Percentiles rank a stretch among this genome's conserved stretches.
These are phyloP conservation scores for Metschnikowia anglica DNA, from an alignment of 805 yeast genomes.

Conservation along the genomic window DNA sequence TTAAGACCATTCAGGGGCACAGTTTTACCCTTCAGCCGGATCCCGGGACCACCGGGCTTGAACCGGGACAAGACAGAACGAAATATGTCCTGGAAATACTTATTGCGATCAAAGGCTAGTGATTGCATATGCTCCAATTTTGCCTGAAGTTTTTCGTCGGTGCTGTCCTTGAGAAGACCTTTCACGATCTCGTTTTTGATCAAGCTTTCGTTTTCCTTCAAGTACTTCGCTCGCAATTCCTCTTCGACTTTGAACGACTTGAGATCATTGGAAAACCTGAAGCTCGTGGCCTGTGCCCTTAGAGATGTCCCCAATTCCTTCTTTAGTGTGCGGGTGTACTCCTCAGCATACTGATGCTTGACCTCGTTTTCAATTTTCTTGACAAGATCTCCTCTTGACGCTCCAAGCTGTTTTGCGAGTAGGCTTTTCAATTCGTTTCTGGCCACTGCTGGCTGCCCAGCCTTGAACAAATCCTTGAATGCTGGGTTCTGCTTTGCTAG, in stretches of 20 bases:
- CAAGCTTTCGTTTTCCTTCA: constrained; percentile 8
- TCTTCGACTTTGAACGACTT: constrained; percentile 9
- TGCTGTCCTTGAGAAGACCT: constrained; percentile 9
- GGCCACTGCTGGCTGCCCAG: not conserved
- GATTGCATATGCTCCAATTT: constrained; percentile 7
- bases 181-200: constrained; percentile 12
- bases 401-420: constrained; percentile 3
- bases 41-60: constrained; percentile 16
- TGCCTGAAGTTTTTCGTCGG: constrained; percentile 8
- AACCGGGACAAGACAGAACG: constrained; percentile 14
- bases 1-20: constrained; percentile 7
- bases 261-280: not conserved
- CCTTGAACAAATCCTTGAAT: not conserved
- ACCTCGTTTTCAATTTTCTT: constrained; percentile 8
- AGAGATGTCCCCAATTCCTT: constrained; percentile 2
- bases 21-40: constrained; percentile 9
- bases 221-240: constrained; percentile 11
- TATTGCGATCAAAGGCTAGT: constrained; percentile 9
- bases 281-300: not conserved
- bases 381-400: not conserved
- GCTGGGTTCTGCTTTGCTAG: constrained; percentile 9
- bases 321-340: not conserved
- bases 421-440: constrained; percentile 4
- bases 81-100: constrained; percentile 17
- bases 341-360: constrained; percentile 2